Base-by-base conservation (phyloP, 495 filamentous ascomycete genomes). In the Daldinia bambusicola region DNA sequence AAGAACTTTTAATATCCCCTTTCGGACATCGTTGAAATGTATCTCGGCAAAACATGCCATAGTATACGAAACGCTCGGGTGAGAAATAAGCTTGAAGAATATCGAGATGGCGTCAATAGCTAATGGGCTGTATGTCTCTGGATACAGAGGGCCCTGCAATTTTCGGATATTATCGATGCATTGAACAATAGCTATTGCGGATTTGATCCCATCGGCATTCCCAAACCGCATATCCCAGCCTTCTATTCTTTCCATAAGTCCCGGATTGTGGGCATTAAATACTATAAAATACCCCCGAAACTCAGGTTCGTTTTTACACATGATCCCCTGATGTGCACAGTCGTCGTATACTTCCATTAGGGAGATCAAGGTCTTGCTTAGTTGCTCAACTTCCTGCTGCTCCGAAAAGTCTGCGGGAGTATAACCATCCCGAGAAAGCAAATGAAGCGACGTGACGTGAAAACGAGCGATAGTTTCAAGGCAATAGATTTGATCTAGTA, bases 1-100 rank as follows among this genome's bases (percentile, higher is more conserved):
- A 36, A 98, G 86, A 2, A 89, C 86, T 62, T 89, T 89, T 50
- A 98, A 84, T 5, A 93, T 90, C 18, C 85, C 88, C 65, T 90
- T 89, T 20, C 95, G 92, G 26, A 98, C 83, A 14, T 88, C 82
- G 57, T 90, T 92, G 80, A 98, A 98, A 70, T 94, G 92, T 14
- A 94, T 90, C 76, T 98, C 94, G 2, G 94, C 94, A 41, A 97
- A 90, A 77, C 95, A 98, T 6, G 92, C 95, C 91, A 96, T 95
- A 18, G 94, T 86, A 78, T 97, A 98, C 0, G 95, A 93, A 1
- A 94, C 88, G 56, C 84, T 79, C 1, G 85, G 85, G 9, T 90
- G 89, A 59, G 88, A 84, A 43, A 98, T 81, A 40, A 95, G 83
- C 2, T 82, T 83, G 80, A 96, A 98, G 76, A 95, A 95, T 30